Evolutionary conservation across 2,329 filamentous ascomycete genomes (phyloP).

Genomic region (Sporothrix schenckii): DNA sequence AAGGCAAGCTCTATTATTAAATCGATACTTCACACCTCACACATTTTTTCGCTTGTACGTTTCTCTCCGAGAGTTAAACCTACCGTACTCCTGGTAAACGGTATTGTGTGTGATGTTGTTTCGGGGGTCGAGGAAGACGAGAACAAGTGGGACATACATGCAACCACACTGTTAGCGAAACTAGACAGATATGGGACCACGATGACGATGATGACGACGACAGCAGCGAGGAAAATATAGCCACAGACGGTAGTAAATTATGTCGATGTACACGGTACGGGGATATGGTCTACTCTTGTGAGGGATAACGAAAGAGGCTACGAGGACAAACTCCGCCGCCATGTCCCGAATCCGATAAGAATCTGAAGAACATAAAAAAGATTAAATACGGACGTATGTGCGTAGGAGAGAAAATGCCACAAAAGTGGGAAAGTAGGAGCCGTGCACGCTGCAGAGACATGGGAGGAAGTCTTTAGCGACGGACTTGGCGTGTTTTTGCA

Average conservation of each 20-base stretch:
- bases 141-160: background rate
- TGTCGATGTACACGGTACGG: conserved; percentile 11
- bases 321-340: conserved; percentile 4
- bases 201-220: conserved; percentile 18
- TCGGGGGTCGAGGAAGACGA: too few species aligned
- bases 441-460: background rate
- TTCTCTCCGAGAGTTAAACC: conserved; percentile 9
- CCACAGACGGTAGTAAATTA: background rate
- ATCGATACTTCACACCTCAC: background rate
- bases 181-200: background rate
- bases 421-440: background rate
- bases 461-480: background rate
- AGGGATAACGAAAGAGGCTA: background rate
- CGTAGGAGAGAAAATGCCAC: background rate
- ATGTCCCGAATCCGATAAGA: conserved; percentile 14
- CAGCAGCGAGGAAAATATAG: background rate
- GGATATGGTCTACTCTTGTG: conserved; percentile 7
- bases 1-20: background rate
- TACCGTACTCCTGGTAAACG: conserved; percentile 25
- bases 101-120: background rate
- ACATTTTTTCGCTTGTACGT: background rate
- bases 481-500: background rate
- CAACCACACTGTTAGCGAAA: background rate
- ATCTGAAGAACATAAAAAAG: background rate
- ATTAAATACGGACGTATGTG: background rate